These are phyloP conservation scores for Paraphoma sp. DNA, from an alignment of 2,329 filamentous ascomycete species.

Conservation along the genomic window DNA sequence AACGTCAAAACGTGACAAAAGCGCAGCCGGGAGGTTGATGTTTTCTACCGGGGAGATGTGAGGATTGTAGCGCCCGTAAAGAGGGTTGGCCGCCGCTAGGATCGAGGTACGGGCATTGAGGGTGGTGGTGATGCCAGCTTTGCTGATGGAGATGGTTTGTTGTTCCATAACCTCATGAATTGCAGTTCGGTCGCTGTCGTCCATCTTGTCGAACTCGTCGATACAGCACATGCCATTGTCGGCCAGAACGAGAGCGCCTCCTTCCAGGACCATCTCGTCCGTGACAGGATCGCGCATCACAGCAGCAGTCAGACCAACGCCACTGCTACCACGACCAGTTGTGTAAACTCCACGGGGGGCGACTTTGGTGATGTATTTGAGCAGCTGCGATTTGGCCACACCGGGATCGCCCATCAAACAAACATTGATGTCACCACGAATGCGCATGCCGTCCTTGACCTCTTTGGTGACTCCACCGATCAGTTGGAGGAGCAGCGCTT, in stretches of 20 bases:
- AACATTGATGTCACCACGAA: conserved; percentile 98
- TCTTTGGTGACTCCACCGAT: conserved; percentile 97
- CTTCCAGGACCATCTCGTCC: conserved; percentile 84
- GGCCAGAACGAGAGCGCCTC: conserved; percentile 78
- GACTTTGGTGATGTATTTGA: conserved; percentile 99
- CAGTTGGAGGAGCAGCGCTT: conserved; percentile 90
- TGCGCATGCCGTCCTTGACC: conserved; percentile 98
- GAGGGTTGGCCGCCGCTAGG: conserved; percentile 92
- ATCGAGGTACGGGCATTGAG: conserved; percentile 96
- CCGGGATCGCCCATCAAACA: conserved; percentile 99
- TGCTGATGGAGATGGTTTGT: conserved; percentile 85
- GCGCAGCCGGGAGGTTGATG: conserved; percentile 96
- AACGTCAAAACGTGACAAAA: conserved; percentile 96
- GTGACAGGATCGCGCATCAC: conserved; percentile 86
- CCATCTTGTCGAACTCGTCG: conserved; percentile 90
- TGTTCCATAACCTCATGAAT: conserved; percentile 92
- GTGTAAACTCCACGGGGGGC: conserved; percentile 91
- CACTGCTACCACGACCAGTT: conserved; percentile 79
- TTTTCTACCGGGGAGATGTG: conserved; percentile 97
- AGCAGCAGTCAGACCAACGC: conserved; percentile 81
- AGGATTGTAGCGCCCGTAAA: conserved; percentile 98
- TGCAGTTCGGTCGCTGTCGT: conserved; percentile 80
- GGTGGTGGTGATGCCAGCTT: conserved; percentile 94
- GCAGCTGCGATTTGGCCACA: conserved; percentile 97
- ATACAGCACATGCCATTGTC: conserved; percentile 88